These are phyloP conservation scores for Emericellopsis cladophorae DNA, from an alignment of 2,329 filamentous ascomycete species.

Conservation along the genomic window DNA sequence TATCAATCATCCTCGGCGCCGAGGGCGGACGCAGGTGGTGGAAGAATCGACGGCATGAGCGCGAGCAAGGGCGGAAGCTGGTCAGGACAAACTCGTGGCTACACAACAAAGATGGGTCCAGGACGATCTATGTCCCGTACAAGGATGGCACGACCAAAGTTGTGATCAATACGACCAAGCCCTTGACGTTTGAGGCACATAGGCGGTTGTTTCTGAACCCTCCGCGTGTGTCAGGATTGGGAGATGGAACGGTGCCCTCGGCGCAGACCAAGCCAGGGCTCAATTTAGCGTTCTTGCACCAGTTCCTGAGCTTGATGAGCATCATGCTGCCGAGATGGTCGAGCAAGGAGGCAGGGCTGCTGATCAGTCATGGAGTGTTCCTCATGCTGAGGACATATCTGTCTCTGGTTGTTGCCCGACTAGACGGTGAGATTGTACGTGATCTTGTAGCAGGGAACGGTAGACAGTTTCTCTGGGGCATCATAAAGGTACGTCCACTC, in stretches of 20 bases:
- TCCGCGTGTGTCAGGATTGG: slow-evolving; percentile 66
- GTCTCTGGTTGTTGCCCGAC: slow-evolving; percentile 78
- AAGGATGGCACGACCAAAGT: slow-evolving; percentile 82
- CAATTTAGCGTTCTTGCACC: slow-evolving; percentile 91
- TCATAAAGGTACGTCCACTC: slow-evolving; percentile 50
- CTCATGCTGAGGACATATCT: slow-evolving; percentile 87
- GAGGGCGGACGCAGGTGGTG: slow-evolving; percentile 74
- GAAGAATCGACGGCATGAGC: slow-evolving; percentile 60
- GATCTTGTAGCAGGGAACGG: slow-evolving; percentile 94
- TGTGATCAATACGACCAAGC: slow-evolving; percentile 79
- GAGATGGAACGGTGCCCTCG: slow-evolving; percentile 66
- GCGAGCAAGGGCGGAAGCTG: slow-evolving; percentile 69
- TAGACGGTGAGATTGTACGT: slow-evolving; percentile 92
- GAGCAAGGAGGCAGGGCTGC: slow-evolving; percentile 85
- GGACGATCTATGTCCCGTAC: slow-evolving; percentile 92
- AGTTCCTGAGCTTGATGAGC: slow-evolving; percentile 89
- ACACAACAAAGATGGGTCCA: slow-evolving; percentile 84
- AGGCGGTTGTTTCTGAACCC: slow-evolving; percentile 86
- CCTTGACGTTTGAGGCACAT: slow-evolving; percentile 92
- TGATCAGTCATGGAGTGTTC: slow-evolving; percentile 82
- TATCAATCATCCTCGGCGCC: slow-evolving; percentile 67
- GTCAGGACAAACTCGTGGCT: slow-evolving; percentile 86
- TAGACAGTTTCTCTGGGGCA: slow-evolving; percentile 74
- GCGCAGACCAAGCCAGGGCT: slow-evolving; percentile 86
- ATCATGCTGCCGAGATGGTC: slow-evolving; percentile 96